Evolutionary conservation across 805 yeast genomes (phyloP).

Genomic region (Candida jianshihensis): DNA sequence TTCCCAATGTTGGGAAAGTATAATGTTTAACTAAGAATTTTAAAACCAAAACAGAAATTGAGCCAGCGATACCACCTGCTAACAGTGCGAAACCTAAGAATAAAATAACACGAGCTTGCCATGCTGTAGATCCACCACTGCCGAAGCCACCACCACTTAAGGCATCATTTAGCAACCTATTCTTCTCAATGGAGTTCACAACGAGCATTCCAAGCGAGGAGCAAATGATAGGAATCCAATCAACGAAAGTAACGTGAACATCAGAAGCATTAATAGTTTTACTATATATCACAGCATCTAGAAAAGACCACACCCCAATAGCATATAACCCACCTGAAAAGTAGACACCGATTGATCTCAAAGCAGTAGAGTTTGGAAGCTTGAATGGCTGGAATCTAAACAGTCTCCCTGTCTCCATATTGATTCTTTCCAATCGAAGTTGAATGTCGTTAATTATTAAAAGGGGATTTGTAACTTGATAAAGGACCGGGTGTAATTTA

Average conservation of each 20-base stretch:
- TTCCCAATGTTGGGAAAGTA: conserved; percentile 81
- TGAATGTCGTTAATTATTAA: too few species aligned
- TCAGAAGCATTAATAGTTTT: conserved; percentile 77
- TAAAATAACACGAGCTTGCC: conserved; percentile 90
- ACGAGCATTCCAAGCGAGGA: conserved; percentile 86
- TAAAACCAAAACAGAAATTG: conserved; percentile 79
- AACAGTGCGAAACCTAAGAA: conserved; percentile 88
- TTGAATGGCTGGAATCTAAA: conserved; percentile 62
- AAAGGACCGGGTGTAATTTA: not conserved
- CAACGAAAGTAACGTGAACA: conserved; percentile 85
- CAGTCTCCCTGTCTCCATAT: conserved; percentile 39
- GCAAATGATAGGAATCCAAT: conserved; percentile 92
- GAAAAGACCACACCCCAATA: conserved; percentile 79
- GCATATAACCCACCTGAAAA: conserved; percentile 74
- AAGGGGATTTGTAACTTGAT: too few species aligned
- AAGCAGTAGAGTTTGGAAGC: conserved; percentile 62
- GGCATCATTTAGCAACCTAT: conserved; percentile 29
- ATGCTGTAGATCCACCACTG: conserved; percentile 49
- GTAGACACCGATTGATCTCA: conserved; percentile 71
- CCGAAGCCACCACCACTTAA: conserved; percentile 28
- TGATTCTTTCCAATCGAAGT: not conserved
- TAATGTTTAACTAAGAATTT: conserved; percentile 77
- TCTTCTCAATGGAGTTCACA: conserved; percentile 40
- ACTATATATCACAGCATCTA: conserved; percentile 85
- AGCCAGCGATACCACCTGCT: conserved; percentile 93